Conservation (phyloP, 164 flowering plant species). For the Kalanchoe fedtschenkoi region DNA sequence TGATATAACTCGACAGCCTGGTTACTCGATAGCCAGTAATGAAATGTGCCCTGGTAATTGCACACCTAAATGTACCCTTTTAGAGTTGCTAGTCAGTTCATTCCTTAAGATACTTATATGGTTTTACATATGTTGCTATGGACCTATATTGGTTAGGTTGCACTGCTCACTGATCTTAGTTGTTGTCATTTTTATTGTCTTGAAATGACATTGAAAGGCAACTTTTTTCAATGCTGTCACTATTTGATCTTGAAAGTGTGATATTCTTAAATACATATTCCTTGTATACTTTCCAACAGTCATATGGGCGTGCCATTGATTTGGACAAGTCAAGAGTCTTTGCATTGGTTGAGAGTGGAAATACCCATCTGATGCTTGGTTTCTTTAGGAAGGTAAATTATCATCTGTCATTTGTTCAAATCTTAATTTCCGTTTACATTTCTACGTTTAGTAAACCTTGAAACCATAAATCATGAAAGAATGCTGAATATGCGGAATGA, state of each 20-base stretch:
- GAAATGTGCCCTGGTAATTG: background rate
- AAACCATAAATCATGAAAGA: background rate
- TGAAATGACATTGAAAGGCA: background rate
- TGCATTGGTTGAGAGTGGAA: conserved; percentile 81
- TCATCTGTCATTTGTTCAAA: too few relatives aligned
- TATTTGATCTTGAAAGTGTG: background rate
- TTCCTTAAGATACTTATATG: background rate
- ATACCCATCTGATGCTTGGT: conserved; percentile 66
- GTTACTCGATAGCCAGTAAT: background rate
- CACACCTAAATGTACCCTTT: background rate
- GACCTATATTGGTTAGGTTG: background rate
- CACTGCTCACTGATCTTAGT: conserved; percentile 1
- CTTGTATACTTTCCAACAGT: conserved; percentile 29
- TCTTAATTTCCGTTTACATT: too few relatives aligned
- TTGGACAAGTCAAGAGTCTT: conserved; percentile 63
- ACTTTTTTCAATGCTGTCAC: background rate
- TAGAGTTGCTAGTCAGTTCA: background rate
- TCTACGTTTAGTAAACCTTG: too few relatives aligned
- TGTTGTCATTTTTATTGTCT: background rate
- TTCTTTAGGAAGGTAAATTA: conserved; percentile 57
- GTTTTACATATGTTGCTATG: background rate
- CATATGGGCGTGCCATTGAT: conserved; percentile 87
- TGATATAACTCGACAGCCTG: background rate
- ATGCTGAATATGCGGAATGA: background rate
- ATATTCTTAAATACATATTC: background rate